Conservation (phyloP, 2,329 filamentous ascomycete genomes). For the Talaromyces sp. region DNA sequence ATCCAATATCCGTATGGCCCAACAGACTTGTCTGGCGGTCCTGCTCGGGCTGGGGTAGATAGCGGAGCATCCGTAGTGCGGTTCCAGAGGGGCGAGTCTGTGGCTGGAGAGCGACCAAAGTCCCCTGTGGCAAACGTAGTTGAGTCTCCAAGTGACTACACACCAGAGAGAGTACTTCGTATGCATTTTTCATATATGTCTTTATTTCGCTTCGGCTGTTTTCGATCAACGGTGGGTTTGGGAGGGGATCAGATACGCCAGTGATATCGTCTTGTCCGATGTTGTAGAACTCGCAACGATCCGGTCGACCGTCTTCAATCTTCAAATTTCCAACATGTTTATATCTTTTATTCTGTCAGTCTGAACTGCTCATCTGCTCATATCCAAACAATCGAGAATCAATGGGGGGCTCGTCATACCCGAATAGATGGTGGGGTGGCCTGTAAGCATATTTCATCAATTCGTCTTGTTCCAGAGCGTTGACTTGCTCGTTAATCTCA, state of each 20-base stretch:
- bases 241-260: not conserved
- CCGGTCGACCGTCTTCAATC: slow-evolving; percentile 1
- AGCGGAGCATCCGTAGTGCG: not conserved
- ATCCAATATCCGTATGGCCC: slow-evolving; percentile 5
- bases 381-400: not conserved
- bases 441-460: slow-evolving; percentile 6
- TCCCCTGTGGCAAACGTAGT: not conserved
- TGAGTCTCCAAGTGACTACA: not conserved
- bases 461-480: not conserved
- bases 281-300: slow-evolving; percentile 7
- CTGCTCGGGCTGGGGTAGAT: slow-evolving; percentile 1
- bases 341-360: slow-evolving; percentile 1
- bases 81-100: not conserved
- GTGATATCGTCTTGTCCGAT: slow-evolving; percentile 4
- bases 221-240: not conserved
- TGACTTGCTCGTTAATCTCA: slow-evolving; percentile 1
- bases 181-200: not conserved
- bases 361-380: not conserved
- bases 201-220: not conserved
- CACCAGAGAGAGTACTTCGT: not conserved
- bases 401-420: not conserved
- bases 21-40: slow-evolving; percentile 5
- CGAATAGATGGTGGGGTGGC: slow-evolving; percentile 2
- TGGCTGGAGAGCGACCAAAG: not conserved
- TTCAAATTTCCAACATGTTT: slow-evolving; percentile 3